A percentile compares a stretch with the other conserved stretches of the same genome.
Conservation (phyloP, 176 grass and related monocot species). For the Ensete glaucum region DNA sequence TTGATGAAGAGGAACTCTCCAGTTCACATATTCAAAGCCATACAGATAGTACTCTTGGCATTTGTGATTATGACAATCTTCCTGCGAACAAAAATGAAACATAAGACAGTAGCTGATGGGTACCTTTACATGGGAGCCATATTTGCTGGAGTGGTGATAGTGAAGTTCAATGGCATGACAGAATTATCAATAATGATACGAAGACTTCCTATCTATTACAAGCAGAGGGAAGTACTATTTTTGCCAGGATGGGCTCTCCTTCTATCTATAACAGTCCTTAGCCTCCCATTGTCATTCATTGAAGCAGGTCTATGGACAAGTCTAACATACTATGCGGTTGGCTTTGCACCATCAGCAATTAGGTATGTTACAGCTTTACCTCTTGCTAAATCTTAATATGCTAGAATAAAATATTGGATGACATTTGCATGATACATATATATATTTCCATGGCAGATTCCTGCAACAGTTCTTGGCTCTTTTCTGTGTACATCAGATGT, state of each 20-base stretch:
- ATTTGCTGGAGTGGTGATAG: slow-evolving; percentile 60
- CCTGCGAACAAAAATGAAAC: slow-evolving; percentile 67
- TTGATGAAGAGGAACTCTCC: slow-evolving; percentile 74
- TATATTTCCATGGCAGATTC: slow-evolving; percentile 43
- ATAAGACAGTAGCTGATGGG: slow-evolving; percentile 57
- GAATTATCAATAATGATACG: slow-evolving; percentile 91
- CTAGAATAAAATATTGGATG: neutral
- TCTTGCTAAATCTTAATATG: slow-evolving; percentile 10
- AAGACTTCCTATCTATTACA: slow-evolving; percentile 83
- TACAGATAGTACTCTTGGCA: slow-evolving; percentile 75
- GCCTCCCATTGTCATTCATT: slow-evolving; percentile 63
- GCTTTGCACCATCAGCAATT: slow-evolving; percentile 68
- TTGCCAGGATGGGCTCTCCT: slow-evolving; percentile 89
- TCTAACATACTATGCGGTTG: slow-evolving; percentile 87
- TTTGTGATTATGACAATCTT: slow-evolving; percentile 81
- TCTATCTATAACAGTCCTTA: slow-evolving; percentile 71
- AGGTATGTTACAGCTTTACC: slow-evolving; percentile 41
- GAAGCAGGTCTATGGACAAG: slow-evolving; percentile 78
- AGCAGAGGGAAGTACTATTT: slow-evolving; percentile 74
- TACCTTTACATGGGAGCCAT: slow-evolving; percentile 83
- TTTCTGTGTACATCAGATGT: slow-evolving; percentile 89
- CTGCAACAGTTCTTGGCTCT: slow-evolving; percentile 72
- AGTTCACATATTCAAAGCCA: slow-evolving; percentile 81
- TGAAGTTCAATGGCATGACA: slow-evolving; percentile 97
- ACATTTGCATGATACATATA: neutral